phyloP scores from a whole-genome alignment of 1,139 yeast genomes.

The Wickerhamomyces sp. region DNA sequence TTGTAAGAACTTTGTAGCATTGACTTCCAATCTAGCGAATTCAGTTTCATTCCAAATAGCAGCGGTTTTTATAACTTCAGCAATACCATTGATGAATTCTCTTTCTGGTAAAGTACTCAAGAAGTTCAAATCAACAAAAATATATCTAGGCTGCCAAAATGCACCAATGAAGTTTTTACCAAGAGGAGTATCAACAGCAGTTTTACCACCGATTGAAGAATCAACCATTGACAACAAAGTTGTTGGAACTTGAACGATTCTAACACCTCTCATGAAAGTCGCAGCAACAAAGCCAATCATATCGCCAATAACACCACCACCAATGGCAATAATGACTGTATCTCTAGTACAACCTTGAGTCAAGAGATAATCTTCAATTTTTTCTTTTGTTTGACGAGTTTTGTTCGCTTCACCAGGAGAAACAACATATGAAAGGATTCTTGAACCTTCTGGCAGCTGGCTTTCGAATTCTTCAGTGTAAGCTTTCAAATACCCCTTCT shows the following conservation, averaged over 20 bases:
- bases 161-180: conserved; percentile 98
- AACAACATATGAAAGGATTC: conserved; percentile 69
- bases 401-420: conserved; percentile 95
- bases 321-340: conserved; percentile 89
- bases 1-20: conserved; percentile 59
- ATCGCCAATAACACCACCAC: conserved; percentile 99
- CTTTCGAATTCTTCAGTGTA: conserved; percentile 34
- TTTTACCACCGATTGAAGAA: conserved; percentile 97
- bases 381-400: conserved; percentile 83
- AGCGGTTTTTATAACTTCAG: conserved; percentile 96
- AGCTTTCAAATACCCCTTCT: conserved; percentile 52
- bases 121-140: conserved; percentile 84
- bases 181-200: conserved; percentile 96
- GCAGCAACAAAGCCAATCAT: conserved; percentile 99
- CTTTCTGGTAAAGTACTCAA: conserved; percentile 85
- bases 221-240: conserved; percentile 96
- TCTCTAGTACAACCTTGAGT: conserved; percentile 93
- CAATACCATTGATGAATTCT: conserved; percentile 97
- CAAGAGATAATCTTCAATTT: conserved; percentile 86
- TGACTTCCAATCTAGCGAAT: conserved; percentile 75
- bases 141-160: conserved; percentile 92
- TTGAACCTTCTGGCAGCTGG: conserved; percentile 41
- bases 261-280: conserved; percentile 97
- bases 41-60: conserved; percentile 95
- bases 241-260: conserved; percentile 92